A percentile compares a stretch with the other conserved stretches of the same genome.
Evolutionary conservation across 441 rosid genomes (phyloP).

Genomic region (Croton laevigatus): DNA sequence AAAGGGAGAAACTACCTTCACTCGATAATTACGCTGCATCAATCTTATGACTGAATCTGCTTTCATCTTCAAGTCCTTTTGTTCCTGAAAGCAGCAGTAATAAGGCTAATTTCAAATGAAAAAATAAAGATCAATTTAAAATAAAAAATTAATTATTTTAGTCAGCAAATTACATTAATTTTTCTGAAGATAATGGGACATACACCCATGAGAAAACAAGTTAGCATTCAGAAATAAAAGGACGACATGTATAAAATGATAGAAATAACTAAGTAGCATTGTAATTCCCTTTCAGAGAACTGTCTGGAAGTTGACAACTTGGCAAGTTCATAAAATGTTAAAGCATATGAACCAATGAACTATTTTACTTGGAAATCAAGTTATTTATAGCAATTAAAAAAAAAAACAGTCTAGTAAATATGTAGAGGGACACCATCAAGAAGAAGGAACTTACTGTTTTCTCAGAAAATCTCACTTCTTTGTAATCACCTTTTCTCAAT

Average conservation of each 20-base stretch:
- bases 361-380: not conserved
- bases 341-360: not conserved
- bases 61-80: conserved; percentile 72
- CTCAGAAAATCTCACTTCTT: conserved; percentile 75
- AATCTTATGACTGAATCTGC: conserved; percentile 59
- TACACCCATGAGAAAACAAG: not conserved
- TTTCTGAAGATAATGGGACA: not conserved
- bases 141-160: not conserved
- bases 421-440: not conserved
- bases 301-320: not conserved
- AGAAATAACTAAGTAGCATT: not conserved
- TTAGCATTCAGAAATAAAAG: not conserved
- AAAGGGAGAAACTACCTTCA: conserved; percentile 56
- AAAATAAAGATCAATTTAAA: no score
- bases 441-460: conserved; percentile 62
- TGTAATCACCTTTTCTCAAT: conserved; percentile 48
- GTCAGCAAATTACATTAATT: not conserved
- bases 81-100: conserved; percentile 53
- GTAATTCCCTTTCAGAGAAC: not conserved
- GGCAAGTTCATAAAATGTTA: not conserved
- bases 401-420: not conserved
- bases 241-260: not conserved
- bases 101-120: not conserved
- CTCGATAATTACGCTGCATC: conserved; percentile 85
- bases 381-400: not conserved